Percentiles rank a stretch among this genome's conserved stretches.
These are phyloP conservation scores for Cryphonectria nitschkei DNA, from an alignment of 2,329 filamentous ascomycete genomes.

Conservation along the genomic window DNA sequence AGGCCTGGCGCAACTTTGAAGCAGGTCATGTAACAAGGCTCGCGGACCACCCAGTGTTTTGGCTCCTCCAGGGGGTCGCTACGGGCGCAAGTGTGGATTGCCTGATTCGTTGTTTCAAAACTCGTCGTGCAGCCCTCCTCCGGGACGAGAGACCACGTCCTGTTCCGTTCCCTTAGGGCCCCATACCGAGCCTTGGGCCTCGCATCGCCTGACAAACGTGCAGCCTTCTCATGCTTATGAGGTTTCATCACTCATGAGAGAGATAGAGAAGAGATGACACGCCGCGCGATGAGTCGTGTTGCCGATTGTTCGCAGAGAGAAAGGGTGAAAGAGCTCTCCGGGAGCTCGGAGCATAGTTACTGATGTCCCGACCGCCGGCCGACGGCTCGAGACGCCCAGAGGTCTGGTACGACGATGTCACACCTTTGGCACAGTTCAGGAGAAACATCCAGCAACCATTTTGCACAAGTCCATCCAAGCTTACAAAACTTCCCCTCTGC, in stretches of 20 bases:
- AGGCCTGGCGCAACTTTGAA: slow-evolving; percentile 42
- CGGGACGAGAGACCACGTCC: not conserved
- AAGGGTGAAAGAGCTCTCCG: not conserved
- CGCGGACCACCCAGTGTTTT: slow-evolving; percentile 18
- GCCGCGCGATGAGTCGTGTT: not conserved
- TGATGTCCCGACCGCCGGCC: not conserved
- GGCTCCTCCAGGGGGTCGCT: slow-evolving; percentile 21
- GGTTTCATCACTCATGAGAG: slow-evolving; percentile 6
- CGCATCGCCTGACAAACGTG: not conserved
- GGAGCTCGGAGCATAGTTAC: not conserved
- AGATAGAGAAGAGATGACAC: slow-evolving; percentile 3
- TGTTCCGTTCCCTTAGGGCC: not conserved
- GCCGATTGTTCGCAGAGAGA: not conserved
- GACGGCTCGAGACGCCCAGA: not conserved
- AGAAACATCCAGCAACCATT: not conserved
- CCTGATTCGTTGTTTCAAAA: slow-evolving; percentile 27
- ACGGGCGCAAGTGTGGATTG: slow-evolving; percentile 18
- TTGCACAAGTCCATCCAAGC: not conserved
- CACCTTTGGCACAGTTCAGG: not conserved
- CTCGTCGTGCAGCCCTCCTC: slow-evolving; percentile 11
- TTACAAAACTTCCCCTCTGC: not conserved
- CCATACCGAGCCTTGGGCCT: not conserved
- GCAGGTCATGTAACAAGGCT: slow-evolving; percentile 43
- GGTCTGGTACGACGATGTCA: not conserved
- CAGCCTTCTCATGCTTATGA: slow-evolving; percentile 4